A percentile compares a stretch with the other conserved stretches of the same genome.
phyloP scores from a whole-genome alignment of 805 yeast genomes.

The Huiozyma naganishii region DNA sequence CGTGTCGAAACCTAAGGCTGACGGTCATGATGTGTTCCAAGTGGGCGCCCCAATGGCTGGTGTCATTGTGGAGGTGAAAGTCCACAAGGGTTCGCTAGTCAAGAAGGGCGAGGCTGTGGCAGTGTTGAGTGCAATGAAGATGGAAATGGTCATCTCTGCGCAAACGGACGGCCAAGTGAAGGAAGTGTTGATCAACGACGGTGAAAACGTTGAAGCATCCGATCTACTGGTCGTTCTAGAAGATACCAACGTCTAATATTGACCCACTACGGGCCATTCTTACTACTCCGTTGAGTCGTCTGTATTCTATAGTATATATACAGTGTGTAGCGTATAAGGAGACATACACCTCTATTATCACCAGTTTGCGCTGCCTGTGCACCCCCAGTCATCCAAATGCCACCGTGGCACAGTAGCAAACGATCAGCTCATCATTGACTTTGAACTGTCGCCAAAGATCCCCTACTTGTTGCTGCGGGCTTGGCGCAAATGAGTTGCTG shows the following conservation, averaged over 20 bases:
- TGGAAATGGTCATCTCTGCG: constrained; percentile 98
- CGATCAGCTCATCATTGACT: constrained; percentile 23
- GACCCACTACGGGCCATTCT: too few species aligned
- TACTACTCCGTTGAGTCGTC: neutral
- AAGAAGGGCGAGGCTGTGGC: constrained; percentile 95
- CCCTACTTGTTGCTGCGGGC: constrained; percentile 25
- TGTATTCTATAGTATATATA: neutral
- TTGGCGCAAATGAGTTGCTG: constrained; percentile 29
- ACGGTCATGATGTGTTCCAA: constrained; percentile 74
- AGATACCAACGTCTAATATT: constrained; percentile 8
- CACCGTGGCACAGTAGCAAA: constrained; percentile 27
- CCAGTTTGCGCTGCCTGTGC: too few species aligned
- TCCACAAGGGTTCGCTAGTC: constrained; percentile 76
- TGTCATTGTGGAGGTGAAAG: constrained; percentile 89
- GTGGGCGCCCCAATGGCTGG: constrained; percentile 99
- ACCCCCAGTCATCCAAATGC: constrained; percentile 22
- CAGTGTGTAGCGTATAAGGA: neutral
- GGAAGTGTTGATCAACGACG: constrained; percentile 69
- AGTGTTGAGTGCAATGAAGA: constrained; percentile 94
- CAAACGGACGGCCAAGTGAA: constrained; percentile 79
- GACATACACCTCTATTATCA: neutral
- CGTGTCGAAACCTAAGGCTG: constrained; percentile 83
- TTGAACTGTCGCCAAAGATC: constrained; percentile 26
- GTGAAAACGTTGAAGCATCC: constrained; percentile 91
- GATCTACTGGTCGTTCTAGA: constrained; percentile 66